phyloP scores from a whole-genome alignment of 352 stramenopile genomes.

The Globisporangium carolinianum region DNA sequence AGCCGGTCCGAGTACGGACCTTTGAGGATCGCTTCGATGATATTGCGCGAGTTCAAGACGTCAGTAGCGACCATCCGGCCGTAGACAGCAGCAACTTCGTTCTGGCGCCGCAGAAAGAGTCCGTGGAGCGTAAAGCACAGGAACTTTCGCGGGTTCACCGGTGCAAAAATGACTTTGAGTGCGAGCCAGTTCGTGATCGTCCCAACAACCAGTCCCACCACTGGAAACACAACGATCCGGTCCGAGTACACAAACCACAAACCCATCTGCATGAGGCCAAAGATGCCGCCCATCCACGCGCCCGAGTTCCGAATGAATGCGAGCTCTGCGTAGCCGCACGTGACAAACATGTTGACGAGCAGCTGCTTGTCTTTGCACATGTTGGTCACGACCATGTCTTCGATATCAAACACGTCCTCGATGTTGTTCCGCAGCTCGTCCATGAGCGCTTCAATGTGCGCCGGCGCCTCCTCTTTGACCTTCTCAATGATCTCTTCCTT shows the following conservation, averaged over 20 bases:
- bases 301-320: slow-evolving; percentile 90
- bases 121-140: slow-evolving; percentile 91
- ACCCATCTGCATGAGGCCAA: slow-evolving; percentile 84
- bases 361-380: slow-evolving; percentile 94
- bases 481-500: slow-evolving; percentile 92
- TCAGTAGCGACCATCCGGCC: slow-evolving; percentile 78
- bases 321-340: slow-evolving; percentile 88
- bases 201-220: slow-evolving; percentile 93
- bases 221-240: slow-evolving; percentile 83
- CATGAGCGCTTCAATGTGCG: slow-evolving; percentile 92
- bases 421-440: slow-evolving; percentile 93
- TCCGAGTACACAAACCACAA: slow-evolving; percentile 85
- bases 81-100: slow-evolving; percentile 86
- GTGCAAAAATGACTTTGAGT: slow-evolving; percentile 91
- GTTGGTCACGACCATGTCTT: slow-evolving; percentile 92
- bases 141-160: slow-evolving; percentile 81
- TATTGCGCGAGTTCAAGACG: slow-evolving; percentile 84
- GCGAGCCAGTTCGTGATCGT: slow-evolving; percentile 97
- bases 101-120: slow-evolving; percentile 92
- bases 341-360: slow-evolving; percentile 94
- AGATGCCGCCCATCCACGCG: slow-evolving; percentile 87
- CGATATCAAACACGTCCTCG: slow-evolving; percentile 93
- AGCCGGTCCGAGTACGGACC: slow-evolving; percentile 81
- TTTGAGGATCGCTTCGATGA: slow-evolving; percentile 87
- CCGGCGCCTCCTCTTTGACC: slow-evolving; percentile 89